Evolutionary conservation across 1,284 basidiomycete species (phyloP), one percentile per base, ranked within the genome.

Genomic region (Rhizoctonia solani): DNA sequence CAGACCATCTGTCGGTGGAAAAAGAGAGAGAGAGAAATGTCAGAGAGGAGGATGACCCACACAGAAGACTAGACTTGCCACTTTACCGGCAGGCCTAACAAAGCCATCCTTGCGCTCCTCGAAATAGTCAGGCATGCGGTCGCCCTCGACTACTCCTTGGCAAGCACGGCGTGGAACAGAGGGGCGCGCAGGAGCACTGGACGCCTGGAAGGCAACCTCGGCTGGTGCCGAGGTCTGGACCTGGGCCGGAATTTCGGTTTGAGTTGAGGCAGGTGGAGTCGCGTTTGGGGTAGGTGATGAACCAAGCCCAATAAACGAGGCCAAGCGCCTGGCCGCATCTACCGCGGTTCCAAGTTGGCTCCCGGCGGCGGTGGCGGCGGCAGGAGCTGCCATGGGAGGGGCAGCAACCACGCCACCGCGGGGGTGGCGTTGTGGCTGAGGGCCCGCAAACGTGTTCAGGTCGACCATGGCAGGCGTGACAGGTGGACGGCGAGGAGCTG

Each of bases 51-150:
- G 13, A 46, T 46, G 19, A 14, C 11, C 13, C n/a, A 19, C 6
- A 23, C 44, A 37, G n/a, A 13, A 4, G 34, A 9, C 6, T 11
- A 54, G 16, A 54, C 63, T 21, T 25, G 54, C 63, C 52, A 66
- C 63, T 23, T 37, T 39, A 3, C 52, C 52, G 9, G 14, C 52
- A 11, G 53, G 52, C 39, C 23, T 44, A 19, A 49, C 65, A 37
- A 49, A 66, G 23, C 53, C 53, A n/a, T 11, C 53, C 25, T 32
- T 39, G 42, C 65, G 65, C 30, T 55, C 65, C 41, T 55, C 25
- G 30, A 66, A 66, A 39, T 66, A 41, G 16, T 66, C 65, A 6
- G 14, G 42, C 19, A 27, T n/a, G 13, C 46, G 65, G 16, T 37
- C n/a, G n/a, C 52, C 53, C 30, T 54, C 53, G 32, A 46, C 53